A percentile compares a stretch with the other conserved stretches of the same genome.
Evolutionary conservation across 2,329 filamentous ascomycete genomes (phyloP).

Genomic region (Stagonosporopsis chrysanthemi): DNA sequence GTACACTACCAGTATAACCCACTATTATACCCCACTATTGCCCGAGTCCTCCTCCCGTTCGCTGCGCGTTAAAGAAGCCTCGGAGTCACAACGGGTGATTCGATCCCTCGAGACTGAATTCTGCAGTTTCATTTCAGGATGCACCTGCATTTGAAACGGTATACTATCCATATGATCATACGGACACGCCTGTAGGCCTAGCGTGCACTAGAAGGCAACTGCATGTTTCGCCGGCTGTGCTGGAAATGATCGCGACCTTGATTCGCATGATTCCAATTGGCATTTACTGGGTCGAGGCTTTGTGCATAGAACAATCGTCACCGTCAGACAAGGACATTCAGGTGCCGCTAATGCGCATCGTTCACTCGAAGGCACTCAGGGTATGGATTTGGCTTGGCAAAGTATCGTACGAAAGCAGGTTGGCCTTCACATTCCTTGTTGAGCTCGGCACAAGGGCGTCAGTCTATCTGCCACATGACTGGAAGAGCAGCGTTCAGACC

Average conservation of each 20-base stretch:
- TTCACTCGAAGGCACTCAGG: not conserved
- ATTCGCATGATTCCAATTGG: not conserved
- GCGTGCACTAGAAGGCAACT: not conserved
- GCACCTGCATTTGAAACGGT: not conserved
- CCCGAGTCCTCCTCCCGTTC: not conserved
- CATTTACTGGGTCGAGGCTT: not conserved
- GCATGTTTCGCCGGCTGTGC: not conserved
- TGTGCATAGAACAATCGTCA: slow-evolving; percentile 1
- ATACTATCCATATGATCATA: not conserved
- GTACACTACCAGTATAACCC: not conserved
- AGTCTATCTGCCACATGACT: not conserved
- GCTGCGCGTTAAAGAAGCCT: not conserved
- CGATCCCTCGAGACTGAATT: not conserved
- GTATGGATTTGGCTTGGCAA: not conserved
- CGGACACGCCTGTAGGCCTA: not conserved
- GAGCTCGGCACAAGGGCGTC: not conserved
- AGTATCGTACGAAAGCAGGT: not conserved
- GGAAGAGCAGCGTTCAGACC: not conserved
- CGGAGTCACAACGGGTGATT: too few relatives aligned
- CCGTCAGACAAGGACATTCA: not conserved
- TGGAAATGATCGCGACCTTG: not conserved
- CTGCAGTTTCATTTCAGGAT: not conserved
- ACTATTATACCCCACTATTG: slow-evolving; percentile 5
- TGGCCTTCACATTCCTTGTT: not conserved
- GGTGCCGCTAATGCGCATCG: not conserved